Conservation (phyloP, 768 basidiomycete species). For the Naganishia vishniacii region DNA sequence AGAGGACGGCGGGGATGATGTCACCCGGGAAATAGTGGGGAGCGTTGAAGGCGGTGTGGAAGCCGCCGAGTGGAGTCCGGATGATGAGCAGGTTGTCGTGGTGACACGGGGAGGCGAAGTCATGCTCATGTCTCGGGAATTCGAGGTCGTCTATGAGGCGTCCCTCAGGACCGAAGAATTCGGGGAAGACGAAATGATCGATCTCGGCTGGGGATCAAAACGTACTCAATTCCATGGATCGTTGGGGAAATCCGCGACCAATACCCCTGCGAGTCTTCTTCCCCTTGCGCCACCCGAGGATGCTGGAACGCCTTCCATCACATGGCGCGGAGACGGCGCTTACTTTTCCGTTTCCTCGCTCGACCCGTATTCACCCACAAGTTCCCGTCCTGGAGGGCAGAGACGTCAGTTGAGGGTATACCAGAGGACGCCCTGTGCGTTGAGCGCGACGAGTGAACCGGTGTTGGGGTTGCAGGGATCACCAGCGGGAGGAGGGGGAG, state of each 20-base stretch:
- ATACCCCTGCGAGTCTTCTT: slow-evolving; percentile 51
- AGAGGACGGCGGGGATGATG: slow-evolving; percentile 28
- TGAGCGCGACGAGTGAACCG: slow-evolving; percentile 79
- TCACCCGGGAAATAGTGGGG: slow-evolving; percentile 62
- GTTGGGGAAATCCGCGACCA: slow-evolving; percentile 74
- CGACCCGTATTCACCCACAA: slow-evolving; percentile 50
- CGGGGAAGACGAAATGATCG: slow-evolving; percentile 81
- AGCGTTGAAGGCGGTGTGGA: slow-evolving; percentile 77
- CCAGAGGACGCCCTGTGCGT: slow-evolving; percentile 59
- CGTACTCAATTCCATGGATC: slow-evolving; percentile 97
- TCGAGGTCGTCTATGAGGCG: slow-evolving; percentile 79
- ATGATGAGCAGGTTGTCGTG: slow-evolving; percentile 76
- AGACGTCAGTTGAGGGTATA: slow-evolving; percentile 67
- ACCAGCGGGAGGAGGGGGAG: not conserved
- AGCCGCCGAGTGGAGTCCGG: slow-evolving; percentile 83
- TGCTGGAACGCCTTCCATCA: slow-evolving; percentile 64
- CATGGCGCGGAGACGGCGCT: slow-evolving; percentile 89
- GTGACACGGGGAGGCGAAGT: slow-evolving; percentile 74
- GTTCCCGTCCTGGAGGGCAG: slow-evolving; percentile 35
- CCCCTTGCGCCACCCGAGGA: slow-evolving; percentile 56
- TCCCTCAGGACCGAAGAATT: slow-evolving; percentile 68
- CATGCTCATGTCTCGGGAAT: slow-evolving; percentile 78
- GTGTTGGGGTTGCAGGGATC: slow-evolving; percentile 75
- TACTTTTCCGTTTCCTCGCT: slow-evolving; percentile 79
- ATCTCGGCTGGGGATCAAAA: slow-evolving; percentile 96